phyloP scores from a whole-genome alignment of 176 grass and related monocot species.

The Triticum monococcum region DNA sequence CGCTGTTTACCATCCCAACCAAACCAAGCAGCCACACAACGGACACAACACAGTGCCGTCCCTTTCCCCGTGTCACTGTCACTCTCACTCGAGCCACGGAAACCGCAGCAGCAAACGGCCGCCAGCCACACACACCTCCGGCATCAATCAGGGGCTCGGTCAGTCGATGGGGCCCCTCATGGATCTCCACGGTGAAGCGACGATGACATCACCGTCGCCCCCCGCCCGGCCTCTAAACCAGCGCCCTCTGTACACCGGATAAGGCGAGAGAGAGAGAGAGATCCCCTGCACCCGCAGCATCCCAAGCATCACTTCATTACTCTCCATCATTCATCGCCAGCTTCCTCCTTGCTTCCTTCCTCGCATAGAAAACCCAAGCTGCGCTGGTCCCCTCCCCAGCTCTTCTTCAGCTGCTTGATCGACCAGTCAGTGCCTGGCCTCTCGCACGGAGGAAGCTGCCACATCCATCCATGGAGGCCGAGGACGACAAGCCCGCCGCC shows the following conservation, averaged over 20 bases:
- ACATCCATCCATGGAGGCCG: constrained; percentile 21
- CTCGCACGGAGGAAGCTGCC: neutral
- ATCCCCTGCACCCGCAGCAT: neutral
- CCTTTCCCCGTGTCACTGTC: neutral
- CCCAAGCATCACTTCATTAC: constrained; percentile 30
- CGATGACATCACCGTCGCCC: constrained; percentile 5
- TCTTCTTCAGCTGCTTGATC: neutral
- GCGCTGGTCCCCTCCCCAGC: neutral
- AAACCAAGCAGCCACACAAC: neutral
- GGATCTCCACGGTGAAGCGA: neutral
- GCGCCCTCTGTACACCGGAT: constrained; percentile 29
- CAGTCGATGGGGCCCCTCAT: neutral
- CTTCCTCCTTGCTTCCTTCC: neutral
- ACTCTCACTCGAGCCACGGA: neutral
- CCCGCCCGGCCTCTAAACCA: neutral
- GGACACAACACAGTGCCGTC: neutral
- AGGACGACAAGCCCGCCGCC: constrained; percentile 14
- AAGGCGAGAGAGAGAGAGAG: neutral
- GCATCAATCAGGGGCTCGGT: neutral
- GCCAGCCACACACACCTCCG: neutral
- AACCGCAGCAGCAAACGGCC: constrained; percentile 1
- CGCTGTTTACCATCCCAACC: neutral
- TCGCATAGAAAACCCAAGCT: neutral
- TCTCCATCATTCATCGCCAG: constrained; percentile 21
- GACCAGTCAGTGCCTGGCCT: neutral